Evolutionary conservation across 2,329 filamentous ascomycete species (phyloP).

Genomic region (Exophiala mesophila): DNA sequence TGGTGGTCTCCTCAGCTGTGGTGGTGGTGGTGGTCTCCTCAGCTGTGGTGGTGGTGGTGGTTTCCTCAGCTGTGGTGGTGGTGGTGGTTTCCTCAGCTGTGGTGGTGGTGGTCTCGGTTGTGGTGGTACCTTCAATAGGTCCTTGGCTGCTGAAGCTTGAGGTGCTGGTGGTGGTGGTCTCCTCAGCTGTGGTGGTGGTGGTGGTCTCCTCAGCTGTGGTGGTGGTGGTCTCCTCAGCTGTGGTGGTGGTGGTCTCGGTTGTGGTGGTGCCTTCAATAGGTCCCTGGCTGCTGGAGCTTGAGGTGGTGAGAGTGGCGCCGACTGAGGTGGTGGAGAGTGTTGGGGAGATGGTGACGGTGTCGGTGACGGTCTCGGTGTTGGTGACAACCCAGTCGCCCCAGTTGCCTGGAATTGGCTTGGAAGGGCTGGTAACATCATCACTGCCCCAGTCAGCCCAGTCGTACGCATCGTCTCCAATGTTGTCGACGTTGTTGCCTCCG

Average conservation of each 20-base stretch:
- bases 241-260: background rate
- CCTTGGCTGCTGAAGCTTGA: slow-evolving; percentile 1
- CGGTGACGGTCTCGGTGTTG: slow-evolving; percentile 4
- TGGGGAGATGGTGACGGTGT: slow-evolving; percentile 4
- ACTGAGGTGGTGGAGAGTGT: slow-evolving; percentile 1
- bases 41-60: background rate
- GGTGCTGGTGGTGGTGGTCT: background rate
- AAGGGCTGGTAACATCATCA: slow-evolving; percentile 8
- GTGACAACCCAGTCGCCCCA: slow-evolving; percentile 12
- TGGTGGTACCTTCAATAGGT: background rate
- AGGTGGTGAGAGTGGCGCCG: slow-evolving; percentile 1
- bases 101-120: background rate
- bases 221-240: background rate
- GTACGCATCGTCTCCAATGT: slow-evolving; percentile 4
- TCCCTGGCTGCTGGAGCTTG: background rate
- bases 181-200: background rate
- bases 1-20: background rate
- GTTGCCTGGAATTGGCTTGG: slow-evolving; percentile 3
- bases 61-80: background rate
- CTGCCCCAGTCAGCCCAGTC: slow-evolving; percentile 16
- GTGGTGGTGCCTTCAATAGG: background rate
- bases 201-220: background rate
- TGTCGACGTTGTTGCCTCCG: background rate
- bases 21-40: background rate
- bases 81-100: background rate